Base-by-base conservation (phyloP, 2,329 filamentous ascomycete species). In the Aspergillus eucalypticola region DNA sequence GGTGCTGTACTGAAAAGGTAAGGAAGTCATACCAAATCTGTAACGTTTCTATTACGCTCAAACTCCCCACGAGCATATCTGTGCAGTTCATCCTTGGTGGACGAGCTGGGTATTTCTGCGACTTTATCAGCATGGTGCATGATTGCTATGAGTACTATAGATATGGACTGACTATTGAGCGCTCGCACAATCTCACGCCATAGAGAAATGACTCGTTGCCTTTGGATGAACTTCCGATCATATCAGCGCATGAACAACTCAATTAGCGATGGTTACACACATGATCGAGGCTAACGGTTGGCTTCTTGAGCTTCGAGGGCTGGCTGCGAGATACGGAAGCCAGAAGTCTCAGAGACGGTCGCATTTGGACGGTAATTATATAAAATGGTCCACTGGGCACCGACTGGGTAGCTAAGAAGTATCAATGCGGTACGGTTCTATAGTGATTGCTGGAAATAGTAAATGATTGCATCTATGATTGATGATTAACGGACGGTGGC, bases 11-110 rank as follows among this genome's bases (percentile, higher is more conserved):
- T 32, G 48, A 41, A 56, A 44, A 6, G 15, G 8, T 27, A 48
- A 29, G 15, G 15, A 15, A 27, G 38, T 41, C 75, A 25, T 66
- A 79, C 77, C 63, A 78, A 61, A 60, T 81, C 79, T 2, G 71
- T 73, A n/a, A 81, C 74, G 38, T 74, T 61, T 13, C 71, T 73
- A 69, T 81, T 76, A 15, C 79, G 72, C 59, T 76, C 74, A 58
- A 81, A 81, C 60, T 81, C 79, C 19, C 72, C 62, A 3, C 78
- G 75, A 21, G 79, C 79, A 64, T 80, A 80, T n/a, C 61, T 67
- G 7, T 71, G 70, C 51, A 80, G 63, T 63, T 81, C 79, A 54
- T 69, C 67, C 10, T 78, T 72, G n/a, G 74, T 76, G 10, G 74
- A 61, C 10, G 77, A 78, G 7, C 70, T 69, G 1, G 78, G 76